phyloP scores from a whole-genome alignment of 2,329 filamentous ascomycete genomes.

The Penicillium sp. region DNA sequence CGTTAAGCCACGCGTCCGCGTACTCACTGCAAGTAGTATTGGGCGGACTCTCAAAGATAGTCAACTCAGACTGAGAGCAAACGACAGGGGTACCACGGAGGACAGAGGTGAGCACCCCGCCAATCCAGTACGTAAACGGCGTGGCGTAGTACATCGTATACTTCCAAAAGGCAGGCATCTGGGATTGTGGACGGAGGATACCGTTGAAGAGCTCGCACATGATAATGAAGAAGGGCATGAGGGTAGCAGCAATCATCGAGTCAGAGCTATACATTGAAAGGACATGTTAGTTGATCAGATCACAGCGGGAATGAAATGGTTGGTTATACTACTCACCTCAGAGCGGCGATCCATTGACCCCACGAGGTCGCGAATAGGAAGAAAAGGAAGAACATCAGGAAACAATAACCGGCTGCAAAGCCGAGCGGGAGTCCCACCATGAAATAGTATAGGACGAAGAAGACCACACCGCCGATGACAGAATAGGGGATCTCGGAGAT shows the following conservation, averaged over 20 bases:
- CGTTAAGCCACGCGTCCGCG: slow-evolving; percentile 59
- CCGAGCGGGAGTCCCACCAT: slow-evolving; percentile 58
- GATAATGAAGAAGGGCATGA: slow-evolving; percentile 76
- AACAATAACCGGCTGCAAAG: slow-evolving; percentile 59
- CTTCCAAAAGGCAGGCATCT: slow-evolving; percentile 71
- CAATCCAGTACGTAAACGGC: slow-evolving; percentile 73
- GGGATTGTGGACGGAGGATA: slow-evolving; percentile 66
- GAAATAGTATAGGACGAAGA: slow-evolving; percentile 65
- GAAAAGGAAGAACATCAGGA: slow-evolving; percentile 64
- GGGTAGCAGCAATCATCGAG: slow-evolving; percentile 66
- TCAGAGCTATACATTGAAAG: slow-evolving; percentile 20
- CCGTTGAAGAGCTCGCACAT: slow-evolving; percentile 79
- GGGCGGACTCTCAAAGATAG: slow-evolving; percentile 56
- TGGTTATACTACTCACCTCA: slow-evolving; percentile 40
- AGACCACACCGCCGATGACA: slow-evolving; percentile 53
- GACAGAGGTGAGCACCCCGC: slow-evolving; percentile 68
- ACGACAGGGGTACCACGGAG: slow-evolving; percentile 56
- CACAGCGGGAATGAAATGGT: background rate
- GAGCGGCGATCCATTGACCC: slow-evolving; percentile 72
- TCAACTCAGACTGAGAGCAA: slow-evolving; percentile 58
- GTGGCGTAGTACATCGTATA: slow-evolving; percentile 76
- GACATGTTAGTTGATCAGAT: background rate
- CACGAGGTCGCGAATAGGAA: slow-evolving; percentile 61
- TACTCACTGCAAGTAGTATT: slow-evolving; percentile 64
- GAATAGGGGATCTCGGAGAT: slow-evolving; percentile 60